Evolutionary conservation across 139 green algal genomes (phyloP), one percentile per base, ranked within the genome.

Genomic region (Chlamydomonas schloesseri): DNA sequence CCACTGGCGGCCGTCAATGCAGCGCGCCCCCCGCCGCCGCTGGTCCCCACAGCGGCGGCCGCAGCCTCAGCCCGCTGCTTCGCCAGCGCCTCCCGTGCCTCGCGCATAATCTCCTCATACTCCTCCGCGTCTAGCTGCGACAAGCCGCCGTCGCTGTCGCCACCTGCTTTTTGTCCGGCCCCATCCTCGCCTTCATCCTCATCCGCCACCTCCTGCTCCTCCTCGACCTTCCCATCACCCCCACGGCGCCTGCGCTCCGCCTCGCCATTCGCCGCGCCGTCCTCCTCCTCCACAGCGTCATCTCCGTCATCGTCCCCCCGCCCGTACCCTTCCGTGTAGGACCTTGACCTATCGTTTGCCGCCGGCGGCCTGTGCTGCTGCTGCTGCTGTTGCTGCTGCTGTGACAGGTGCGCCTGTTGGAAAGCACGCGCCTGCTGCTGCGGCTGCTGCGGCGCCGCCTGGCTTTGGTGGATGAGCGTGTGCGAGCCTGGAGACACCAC

Each of bases 31-130:
- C 75, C 36, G 33, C 58, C 42, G 8, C 42, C 42, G 8, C 42
- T 8, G 8, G 6, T 8, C 14, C 18, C 31, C 2, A 21, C 34
- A 4, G 17, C 74, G 24, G 33, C 33, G 31, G 21, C 55, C 0
- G 46, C 34, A 3, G 33, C n/a, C 31, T 58, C 55, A 6, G 31
- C 46, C 33, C 34, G 14, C 2, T 20, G 14, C 62, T 55, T 71
- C 0, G 64, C 78, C 42, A 84, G n/a, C 10, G 78, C 78, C 78
- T 84, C 78, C 34, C 78, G 64, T n/a, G 78, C 78, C 64, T 75
- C 18, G n/a, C 64, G 64, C 78, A 84, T 84, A 24, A 84, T 14
- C 23, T 55, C 78, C 64, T 74, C 78, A n/a, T 84, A 84, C 42
- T 84, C 78, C 0, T 84, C 78, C 20, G 28, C 29, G 46, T 84